Evolutionary conservation across 1,139 yeast species (phyloP).

Genomic region (Yamadazyma triangularis): DNA sequence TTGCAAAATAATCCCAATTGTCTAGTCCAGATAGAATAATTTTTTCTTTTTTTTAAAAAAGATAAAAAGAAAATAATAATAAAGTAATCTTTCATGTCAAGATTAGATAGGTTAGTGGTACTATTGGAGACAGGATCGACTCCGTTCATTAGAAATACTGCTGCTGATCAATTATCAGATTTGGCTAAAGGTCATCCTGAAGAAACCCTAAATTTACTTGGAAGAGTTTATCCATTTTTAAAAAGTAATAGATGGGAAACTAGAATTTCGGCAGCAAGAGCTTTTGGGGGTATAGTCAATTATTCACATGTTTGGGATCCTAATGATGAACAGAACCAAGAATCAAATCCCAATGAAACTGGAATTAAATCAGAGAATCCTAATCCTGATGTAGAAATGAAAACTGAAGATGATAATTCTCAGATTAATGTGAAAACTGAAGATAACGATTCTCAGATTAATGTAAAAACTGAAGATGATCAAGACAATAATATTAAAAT

Average conservation of each 20-base stretch:
- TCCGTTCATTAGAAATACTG: conserved; percentile 88
- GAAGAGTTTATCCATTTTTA: conserved; percentile 87
- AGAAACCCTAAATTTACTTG: conserved; percentile 75
- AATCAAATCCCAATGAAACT: conserved; percentile 10
- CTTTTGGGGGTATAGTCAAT: conserved; percentile 88
- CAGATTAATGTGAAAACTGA: conserved; percentile 11
- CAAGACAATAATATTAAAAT: conserved; percentile 16
- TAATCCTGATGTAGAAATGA: conserved; percentile 19
- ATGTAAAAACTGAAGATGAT: conserved; percentile 7
- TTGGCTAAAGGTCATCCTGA: conserved; percentile 94
- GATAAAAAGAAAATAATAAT: too few species aligned
- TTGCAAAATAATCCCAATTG: too few species aligned
- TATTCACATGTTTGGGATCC: conserved; percentile 87
- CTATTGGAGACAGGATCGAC: conserved; percentile 94
- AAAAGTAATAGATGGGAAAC: conserved; percentile 92
- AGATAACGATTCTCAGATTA: conserved; percentile 12
- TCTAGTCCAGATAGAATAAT: neutral
- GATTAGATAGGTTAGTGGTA: conserved; percentile 69
- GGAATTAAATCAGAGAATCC: conserved; percentile 9
- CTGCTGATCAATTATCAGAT: conserved; percentile 95
- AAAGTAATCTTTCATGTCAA: too few species aligned
- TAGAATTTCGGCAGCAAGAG: conserved; percentile 89
- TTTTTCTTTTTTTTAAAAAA: too few species aligned
- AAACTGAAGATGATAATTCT: conserved; percentile 22
- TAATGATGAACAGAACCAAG: conserved; percentile 35